These are phyloP conservation scores for Prunus salicina DNA, from an alignment of 306 rosid genomes.

Conservation along the genomic window DNA sequence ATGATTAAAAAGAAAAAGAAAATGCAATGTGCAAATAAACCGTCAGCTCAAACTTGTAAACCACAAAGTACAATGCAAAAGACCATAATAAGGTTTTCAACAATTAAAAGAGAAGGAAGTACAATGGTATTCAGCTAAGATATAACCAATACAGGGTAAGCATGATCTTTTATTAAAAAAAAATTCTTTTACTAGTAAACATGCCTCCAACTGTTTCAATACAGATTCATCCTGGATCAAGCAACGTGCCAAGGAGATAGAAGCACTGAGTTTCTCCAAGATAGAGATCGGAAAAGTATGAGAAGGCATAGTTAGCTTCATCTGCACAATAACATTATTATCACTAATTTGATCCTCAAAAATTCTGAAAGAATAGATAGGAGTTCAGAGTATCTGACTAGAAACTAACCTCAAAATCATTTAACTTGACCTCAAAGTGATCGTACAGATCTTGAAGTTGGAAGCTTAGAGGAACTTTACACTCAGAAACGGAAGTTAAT, in stretches of 20 bases:
- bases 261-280: constrained; percentile 53
- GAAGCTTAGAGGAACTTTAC: constrained; percentile 27
- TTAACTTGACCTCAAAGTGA: constrained; percentile 57
- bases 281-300: constrained; percentile 46
- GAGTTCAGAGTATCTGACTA: constrained; percentile 13
- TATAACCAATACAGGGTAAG: background rate
- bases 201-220: constrained; percentile 78
- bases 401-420: constrained; percentile 63
- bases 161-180: background rate
- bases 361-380: constrained; percentile 8
- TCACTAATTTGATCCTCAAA: constrained; percentile 19
- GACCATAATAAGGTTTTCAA: background rate
- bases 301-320: constrained; percentile 44
- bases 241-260: constrained; percentile 53
- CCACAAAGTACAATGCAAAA: background rate
- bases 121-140: too few relatives aligned
- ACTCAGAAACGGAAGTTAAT: constrained; percentile 38
- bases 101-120: background rate
- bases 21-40: background rate
- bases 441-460: constrained; percentile 57
- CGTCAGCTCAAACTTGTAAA: background rate
- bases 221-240: constrained; percentile 64
- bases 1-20: too few relatives aligned
- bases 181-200: background rate
- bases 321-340: constrained; percentile 35